phyloP scores from a whole-genome alignment of 176 grass and related monocot species.

The Eleusine indica region DNA sequence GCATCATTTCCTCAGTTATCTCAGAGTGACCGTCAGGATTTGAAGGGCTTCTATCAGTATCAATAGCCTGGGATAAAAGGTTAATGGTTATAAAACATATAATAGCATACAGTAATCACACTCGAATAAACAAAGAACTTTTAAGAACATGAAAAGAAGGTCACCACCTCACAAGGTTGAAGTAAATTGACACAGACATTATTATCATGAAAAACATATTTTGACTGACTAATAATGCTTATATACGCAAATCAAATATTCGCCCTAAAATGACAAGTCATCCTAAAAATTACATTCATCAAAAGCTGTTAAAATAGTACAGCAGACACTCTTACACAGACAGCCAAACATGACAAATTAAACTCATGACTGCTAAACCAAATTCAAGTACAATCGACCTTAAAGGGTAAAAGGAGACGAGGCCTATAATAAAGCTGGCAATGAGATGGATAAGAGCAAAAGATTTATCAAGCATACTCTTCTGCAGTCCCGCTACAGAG shows the following conservation, averaged over 20 bases:
- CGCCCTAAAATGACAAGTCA: not conserved
- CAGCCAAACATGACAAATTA: not conserved
- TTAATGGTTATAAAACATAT: constrained; percentile 30
- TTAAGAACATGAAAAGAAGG: constrained; percentile 18
- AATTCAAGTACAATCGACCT: not conserved
- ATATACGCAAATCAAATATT: not conserved
- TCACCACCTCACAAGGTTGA: not conserved
- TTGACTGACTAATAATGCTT: not conserved
- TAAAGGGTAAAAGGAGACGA: not conserved
- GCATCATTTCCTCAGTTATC: constrained; percentile 91
- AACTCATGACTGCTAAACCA: not conserved
- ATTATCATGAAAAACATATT: not conserved
- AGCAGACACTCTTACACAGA: not conserved
- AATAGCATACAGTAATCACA: constrained; percentile 21
- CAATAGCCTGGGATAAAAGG: constrained; percentile 55
- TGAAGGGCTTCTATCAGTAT: constrained; percentile 66
- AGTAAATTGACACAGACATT: not conserved
- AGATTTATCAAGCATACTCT: not conserved
- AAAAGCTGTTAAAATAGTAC: not conserved
- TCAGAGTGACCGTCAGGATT: constrained; percentile 62
- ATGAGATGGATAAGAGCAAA: not conserved
- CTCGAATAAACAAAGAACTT: constrained; percentile 16
- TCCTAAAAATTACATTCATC: not conserved
- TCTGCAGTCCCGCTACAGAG: not conserved
- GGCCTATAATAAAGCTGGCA: not conserved